Conservation (phyloP, 257 asterid species). For the Solanum arcanum region DNA sequence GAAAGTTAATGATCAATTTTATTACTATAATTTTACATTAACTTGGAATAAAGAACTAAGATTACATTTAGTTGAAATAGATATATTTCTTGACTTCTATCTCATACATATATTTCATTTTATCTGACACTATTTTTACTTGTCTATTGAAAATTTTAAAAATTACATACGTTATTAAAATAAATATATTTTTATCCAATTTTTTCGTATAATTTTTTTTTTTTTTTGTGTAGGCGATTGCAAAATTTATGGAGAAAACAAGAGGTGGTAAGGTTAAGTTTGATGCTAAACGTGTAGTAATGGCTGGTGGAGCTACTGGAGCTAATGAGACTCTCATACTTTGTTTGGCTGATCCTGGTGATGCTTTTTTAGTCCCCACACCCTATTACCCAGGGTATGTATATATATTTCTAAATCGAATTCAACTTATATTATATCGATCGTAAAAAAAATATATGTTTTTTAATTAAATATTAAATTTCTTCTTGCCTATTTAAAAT, state of each 20-base stretch:
- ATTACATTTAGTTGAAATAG: not conserved
- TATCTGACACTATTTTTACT: not conserved
- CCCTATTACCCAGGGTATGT: conserved; percentile 84
- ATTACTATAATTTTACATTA: not conserved
- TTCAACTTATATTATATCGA: not conserved
- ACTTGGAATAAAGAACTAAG: not conserved
- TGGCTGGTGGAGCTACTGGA: conserved; percentile 91
- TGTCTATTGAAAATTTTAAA: too few relatives aligned
- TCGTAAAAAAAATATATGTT: not conserved
- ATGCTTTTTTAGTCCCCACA: conserved; percentile 58
- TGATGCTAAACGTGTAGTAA: conserved; percentile 56
- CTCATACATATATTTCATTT: not conserved
- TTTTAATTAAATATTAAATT: not conserved
- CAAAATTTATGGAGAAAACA: conserved; percentile 57
- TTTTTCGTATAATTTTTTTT: too few relatives aligned
- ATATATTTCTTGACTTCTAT: not conserved
- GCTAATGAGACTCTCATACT: conserved; percentile 50
- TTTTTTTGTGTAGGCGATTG: conserved; percentile 38
- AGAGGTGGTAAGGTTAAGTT: conserved; percentile 45
- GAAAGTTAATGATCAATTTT: not conserved
- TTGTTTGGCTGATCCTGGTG: conserved; percentile 72
- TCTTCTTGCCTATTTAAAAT: not conserved
- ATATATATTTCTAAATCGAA: not conserved
- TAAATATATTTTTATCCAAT: too few relatives aligned
- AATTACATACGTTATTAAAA: too few relatives aligned